These are phyloP conservation scores for Suillus cothurnatus DNA, from an alignment of 768 basidiomycete genomes.

Conservation along the genomic window DNA sequence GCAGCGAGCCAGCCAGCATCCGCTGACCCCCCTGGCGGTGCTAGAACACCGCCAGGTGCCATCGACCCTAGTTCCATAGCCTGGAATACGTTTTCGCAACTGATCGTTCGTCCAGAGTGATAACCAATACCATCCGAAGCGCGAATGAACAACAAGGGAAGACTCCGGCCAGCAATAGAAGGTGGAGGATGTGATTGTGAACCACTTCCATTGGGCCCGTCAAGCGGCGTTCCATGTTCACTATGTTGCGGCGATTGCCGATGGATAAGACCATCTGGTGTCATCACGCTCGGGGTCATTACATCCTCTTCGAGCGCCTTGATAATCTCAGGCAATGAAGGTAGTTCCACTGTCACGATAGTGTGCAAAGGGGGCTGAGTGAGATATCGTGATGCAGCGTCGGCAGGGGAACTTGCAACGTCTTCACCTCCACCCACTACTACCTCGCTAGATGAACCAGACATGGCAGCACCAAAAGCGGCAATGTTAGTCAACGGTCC, in stretches of 20 bases:
- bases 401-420: slow-evolving; percentile 19
- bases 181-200: slow-evolving; percentile 39
- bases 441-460: slow-evolving; percentile 39
- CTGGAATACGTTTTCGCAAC: slow-evolving; percentile 81
- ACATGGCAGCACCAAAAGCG: slow-evolving; percentile 53
- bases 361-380: slow-evolving; percentile 64
- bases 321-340: slow-evolving; percentile 72
- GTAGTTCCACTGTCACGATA: slow-evolving; percentile 86
- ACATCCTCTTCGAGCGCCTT: slow-evolving; percentile 77
- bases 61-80: slow-evolving; percentile 62
- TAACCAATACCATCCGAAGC: slow-evolving; percentile 85
- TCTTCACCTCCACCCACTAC: slow-evolving; percentile 27
- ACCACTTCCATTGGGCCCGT: slow-evolving; percentile 26
- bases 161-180: slow-evolving; percentile 65
- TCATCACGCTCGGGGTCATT: slow-evolving; percentile 41
- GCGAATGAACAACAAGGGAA: slow-evolving; percentile 82
- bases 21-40: slow-evolving; percentile 46
- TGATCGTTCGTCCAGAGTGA: slow-evolving; percentile 82
- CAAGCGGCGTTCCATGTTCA: slow-evolving; percentile 37
- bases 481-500: slow-evolving; percentile 68
- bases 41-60: slow-evolving; percentile 44
- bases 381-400: slow-evolving; percentile 48
- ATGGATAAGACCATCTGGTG: slow-evolving; percentile 33
- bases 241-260: slow-evolving; percentile 27
- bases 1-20: slow-evolving; percentile 75